Evolutionary conservation across 1,139 yeast genomes (phyloP), one percentile per base, ranked within the genome.

Genomic region (Pichia sp.): DNA sequence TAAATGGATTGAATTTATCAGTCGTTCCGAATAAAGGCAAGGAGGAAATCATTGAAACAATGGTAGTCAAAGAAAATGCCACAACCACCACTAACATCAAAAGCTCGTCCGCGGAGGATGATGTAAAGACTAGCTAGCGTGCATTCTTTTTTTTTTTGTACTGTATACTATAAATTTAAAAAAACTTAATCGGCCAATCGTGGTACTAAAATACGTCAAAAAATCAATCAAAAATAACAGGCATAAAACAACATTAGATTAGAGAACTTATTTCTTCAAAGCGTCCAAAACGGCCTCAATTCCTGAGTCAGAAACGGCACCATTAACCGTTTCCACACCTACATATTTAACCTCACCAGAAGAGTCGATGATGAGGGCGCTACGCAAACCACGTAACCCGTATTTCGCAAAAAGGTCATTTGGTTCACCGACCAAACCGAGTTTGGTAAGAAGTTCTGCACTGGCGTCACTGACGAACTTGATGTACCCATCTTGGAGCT

Each of bases 391-490:
- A 46, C 62, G 52, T 30, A 58, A 46, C 14, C 62, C 62, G 45
- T 60, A 57, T 63, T 83, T 82, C 56, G 87, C 81, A 59, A 88
- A 76, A 55, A 84, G 71, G 55, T 92, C 92, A 71, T 81, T 53
- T 78, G 59, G 55, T n/a, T 56, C 56, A 31, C 60, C 58, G 7
- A 63, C 62, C 16, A 65, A 55, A 5, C 67, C 69, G 2, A 61
- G 50, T 30, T 55, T 30, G 3, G 50, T 56, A 47, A 67, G 58
- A 62, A 67, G 65, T 34, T 55, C 51, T 24, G 64, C 69, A 45
- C 60, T 59, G 48, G 89, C 83, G 69, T 91, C 97, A 60, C 85
- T 75, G 52, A 85, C 96, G 69, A 88, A 88, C 63, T 84, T 77
- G 56, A 86, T 70, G 54, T 67, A 70, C 61, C 74, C 81, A 60